Conservation (phyloP, 768 basidiomycete genomes). For the Phlegmacium glaucopus region DNA sequence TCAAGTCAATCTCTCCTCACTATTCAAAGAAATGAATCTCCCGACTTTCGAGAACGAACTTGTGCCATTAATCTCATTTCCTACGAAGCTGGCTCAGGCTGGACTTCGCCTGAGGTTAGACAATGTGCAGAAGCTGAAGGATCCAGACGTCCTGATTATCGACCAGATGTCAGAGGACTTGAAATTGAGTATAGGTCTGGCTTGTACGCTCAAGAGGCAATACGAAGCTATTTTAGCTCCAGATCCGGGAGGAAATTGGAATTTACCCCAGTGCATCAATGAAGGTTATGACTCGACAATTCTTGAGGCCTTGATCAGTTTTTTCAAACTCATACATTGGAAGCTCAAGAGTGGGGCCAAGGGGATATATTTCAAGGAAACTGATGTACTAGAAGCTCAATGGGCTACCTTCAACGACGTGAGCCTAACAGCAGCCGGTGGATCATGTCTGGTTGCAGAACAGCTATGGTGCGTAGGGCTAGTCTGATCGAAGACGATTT, state of each 20-base stretch:
- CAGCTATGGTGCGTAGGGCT: conserved; percentile 75
- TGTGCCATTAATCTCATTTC: conserved; percentile 91
- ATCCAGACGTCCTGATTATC: conserved; percentile 86
- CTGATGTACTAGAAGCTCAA: conserved; percentile 94
- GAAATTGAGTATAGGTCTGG: conserved; percentile 85
- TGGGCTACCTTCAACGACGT: conserved; percentile 95
- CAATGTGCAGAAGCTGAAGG: conserved; percentile 82
- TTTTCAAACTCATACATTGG: conserved; percentile 94
- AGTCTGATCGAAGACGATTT: background rate
- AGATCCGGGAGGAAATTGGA: conserved; percentile 86
- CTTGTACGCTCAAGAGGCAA: conserved; percentile 93
- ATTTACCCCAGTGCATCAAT: conserved; percentile 81
- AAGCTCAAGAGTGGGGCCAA: conserved; percentile 91
- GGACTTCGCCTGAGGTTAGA: conserved; percentile 86
- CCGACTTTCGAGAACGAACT: conserved; percentile 89
- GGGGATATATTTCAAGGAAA: conserved; percentile 96
- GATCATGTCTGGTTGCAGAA: conserved; percentile 89
- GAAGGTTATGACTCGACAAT: conserved; percentile 90
- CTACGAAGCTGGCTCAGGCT: conserved; percentile 91
- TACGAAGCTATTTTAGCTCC: conserved; percentile 90
- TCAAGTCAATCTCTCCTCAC: conserved; percentile 71
- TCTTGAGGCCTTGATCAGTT: conserved; percentile 79
- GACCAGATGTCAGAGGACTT: conserved; percentile 94
- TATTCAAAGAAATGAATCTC: conserved; percentile 86
- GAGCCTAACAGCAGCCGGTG: conserved; percentile 81